Evolutionary conservation across 176 grass and related monocot genomes (phyloP).

Genomic region (Urochloa ruziziensis): DNA sequence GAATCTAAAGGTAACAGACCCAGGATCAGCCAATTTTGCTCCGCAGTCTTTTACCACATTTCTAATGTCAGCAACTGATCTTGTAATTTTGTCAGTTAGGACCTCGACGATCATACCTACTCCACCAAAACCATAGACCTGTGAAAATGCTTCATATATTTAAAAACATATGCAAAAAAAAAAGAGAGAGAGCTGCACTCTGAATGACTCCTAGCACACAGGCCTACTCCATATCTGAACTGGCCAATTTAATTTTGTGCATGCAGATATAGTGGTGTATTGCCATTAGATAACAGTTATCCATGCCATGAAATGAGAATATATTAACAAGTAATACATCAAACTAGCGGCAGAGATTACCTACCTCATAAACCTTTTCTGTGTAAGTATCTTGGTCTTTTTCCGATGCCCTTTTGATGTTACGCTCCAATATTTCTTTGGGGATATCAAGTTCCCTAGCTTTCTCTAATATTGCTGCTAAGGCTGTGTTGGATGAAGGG

Average conservation of each 20-base stretch:
- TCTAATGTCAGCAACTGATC: slow-evolving; percentile 81
- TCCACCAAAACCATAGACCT: slow-evolving; percentile 98
- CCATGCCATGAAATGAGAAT: slow-evolving; percentile 9
- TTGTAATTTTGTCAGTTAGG: slow-evolving; percentile 98
- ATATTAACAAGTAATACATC: not conserved
- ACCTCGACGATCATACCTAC: slow-evolving; percentile 96
- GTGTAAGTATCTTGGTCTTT: slow-evolving; percentile 93
- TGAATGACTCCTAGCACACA: slow-evolving; percentile 8
- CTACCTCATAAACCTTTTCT: slow-evolving; percentile 91
- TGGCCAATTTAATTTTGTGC: not conserved
- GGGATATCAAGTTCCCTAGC: slow-evolving; percentile 86
- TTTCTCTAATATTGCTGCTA: slow-evolving; percentile 86
- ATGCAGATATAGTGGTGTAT: slow-evolving; percentile 2
- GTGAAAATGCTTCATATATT: slow-evolving; percentile 33
- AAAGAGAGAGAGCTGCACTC: not conserved
- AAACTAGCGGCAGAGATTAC: slow-evolving; percentile 11
- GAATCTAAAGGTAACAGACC: slow-evolving; percentile 94
- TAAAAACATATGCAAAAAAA: slow-evolving; percentile 3
- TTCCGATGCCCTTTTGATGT: slow-evolving; percentile 97
- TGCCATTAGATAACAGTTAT: not conserved
- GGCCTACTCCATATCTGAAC: not conserved
- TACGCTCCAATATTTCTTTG: slow-evolving; percentile 88
- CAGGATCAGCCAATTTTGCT: slow-evolving; percentile 91
- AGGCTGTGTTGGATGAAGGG: slow-evolving; percentile 68
- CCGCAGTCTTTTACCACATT: slow-evolving; percentile 65